These are phyloP conservation scores for Seiridium cupressi DNA, from an alignment of 2,329 filamentous ascomycete genomes.

Conservation along the genomic window DNA sequence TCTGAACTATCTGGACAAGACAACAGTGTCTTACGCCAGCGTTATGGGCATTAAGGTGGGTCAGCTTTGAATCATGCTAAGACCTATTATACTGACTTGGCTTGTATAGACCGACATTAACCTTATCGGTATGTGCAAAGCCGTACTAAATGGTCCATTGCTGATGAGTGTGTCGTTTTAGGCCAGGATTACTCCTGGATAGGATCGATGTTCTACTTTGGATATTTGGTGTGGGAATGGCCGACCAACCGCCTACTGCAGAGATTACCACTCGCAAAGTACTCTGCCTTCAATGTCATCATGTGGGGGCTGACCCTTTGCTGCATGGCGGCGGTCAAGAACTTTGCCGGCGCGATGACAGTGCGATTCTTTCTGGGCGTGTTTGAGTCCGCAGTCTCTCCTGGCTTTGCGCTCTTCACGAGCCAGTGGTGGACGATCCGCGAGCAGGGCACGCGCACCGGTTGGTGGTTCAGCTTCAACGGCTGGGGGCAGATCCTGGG, in stretches of 20 bases:
- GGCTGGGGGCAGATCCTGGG: slow-evolving; percentile 37
- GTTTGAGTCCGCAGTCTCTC: slow-evolving; percentile 33
- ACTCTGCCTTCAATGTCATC: slow-evolving; percentile 62
- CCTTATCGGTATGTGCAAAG: slow-evolving; percentile 18
- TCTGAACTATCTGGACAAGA: slow-evolving; percentile 53
- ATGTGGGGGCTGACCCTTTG: slow-evolving; percentile 52
- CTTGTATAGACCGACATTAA: slow-evolving; percentile 20
- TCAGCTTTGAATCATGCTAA: background rate
- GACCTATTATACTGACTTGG: background rate
- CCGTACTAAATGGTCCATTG: background rate
- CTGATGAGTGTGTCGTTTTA: slow-evolving; percentile 4
- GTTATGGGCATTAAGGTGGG: slow-evolving; percentile 48
- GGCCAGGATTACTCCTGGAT: slow-evolving; percentile 48
- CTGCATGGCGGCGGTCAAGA: slow-evolving; percentile 31
- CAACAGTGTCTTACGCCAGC: slow-evolving; percentile 44
- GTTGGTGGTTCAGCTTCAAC: slow-evolving; percentile 29
- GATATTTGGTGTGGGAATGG: slow-evolving; percentile 58
- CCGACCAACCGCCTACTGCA: slow-evolving; percentile 65
- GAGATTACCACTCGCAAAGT: slow-evolving; percentile 63
- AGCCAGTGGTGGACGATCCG: slow-evolving; percentile 29
- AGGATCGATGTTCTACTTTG: slow-evolving; percentile 49
- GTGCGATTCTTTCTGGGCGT: slow-evolving; percentile 40
- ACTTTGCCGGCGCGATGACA: slow-evolving; percentile 34
- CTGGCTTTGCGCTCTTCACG: slow-evolving; percentile 28
- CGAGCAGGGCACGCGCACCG: slow-evolving; percentile 26